Percentiles rank a stretch among this genome's conserved stretches.
Conservation (phyloP, 2,329 filamentous ascomycete genomes). For the Paecilomyces dactylethromorphus region DNA sequence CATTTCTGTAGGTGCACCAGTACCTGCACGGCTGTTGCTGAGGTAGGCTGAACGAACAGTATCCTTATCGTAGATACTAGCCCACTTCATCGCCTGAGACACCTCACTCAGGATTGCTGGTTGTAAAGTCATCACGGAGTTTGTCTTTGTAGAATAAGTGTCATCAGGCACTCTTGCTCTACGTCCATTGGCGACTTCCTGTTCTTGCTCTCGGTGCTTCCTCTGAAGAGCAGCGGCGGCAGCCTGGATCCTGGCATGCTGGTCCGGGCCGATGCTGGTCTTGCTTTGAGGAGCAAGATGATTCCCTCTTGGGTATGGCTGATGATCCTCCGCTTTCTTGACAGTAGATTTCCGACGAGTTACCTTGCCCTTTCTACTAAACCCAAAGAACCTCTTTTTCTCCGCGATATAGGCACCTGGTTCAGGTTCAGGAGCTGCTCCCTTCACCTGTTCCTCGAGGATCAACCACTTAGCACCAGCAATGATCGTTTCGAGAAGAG, state of each 20-base stretch:
- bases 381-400: conserved; percentile 92
- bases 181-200: conserved; percentile 43
- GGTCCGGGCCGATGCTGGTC: conserved; percentile 78
- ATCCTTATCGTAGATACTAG: conserved; percentile 88
- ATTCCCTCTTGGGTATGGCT: conserved; percentile 46
- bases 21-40: conserved; percentile 64
- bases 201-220: conserved; percentile 54
- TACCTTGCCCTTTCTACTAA: conserved; percentile 58
- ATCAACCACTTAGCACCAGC: conserved; percentile 80
- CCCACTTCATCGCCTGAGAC: conserved; percentile 94
- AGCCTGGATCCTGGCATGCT: conserved; percentile 87
- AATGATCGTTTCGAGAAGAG: conserved; percentile 83
- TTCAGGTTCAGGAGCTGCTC: conserved; percentile 76
- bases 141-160: conserved; percentile 63
- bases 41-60: conserved; percentile 81
- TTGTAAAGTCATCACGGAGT: conserved; percentile 82
- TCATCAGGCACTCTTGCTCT: conserved; percentile 51
- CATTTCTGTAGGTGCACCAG: conserved; percentile 49
- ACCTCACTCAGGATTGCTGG: conserved; percentile 79
- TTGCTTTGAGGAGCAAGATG: conserved; percentile 59
- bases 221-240: conserved; percentile 79
- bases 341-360: conserved; percentile 65
- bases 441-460: conserved; percentile 93
- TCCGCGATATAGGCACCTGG: conserved; percentile 86
- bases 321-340: conserved; percentile 50